Evolutionary conservation across 257 asterid species (phyloP), one percentile per base, ranked within the genome.

Genomic region (Pogostemon cablin): DNA sequence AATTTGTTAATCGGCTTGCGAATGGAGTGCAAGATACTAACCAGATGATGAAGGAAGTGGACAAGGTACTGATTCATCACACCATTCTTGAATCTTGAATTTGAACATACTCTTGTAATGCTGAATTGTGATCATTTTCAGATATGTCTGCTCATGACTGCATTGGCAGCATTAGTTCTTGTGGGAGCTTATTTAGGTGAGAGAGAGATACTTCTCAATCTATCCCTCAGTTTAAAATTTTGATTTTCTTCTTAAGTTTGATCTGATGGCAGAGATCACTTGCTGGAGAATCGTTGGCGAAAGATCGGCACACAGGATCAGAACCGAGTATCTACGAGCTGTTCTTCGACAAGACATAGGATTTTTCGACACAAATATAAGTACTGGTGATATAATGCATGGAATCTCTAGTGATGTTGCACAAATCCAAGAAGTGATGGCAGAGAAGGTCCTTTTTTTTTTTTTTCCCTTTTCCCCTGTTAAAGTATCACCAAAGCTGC

Each of bases 381-480:
- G 82, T 55, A 89, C 97, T 0, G 77, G 93, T 57, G 97, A 89
- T 70, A 82, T 91, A 25, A 91, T 91, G 97, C 97, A 91, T 72
- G 96, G 97, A 68, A 91, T 91, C 76, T 87, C 96, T 9, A 88
- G 95, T 53, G 97, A 91, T 65, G 97, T 91, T 54, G 96, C 96
- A 61, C 95, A 87, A 72, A 91, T 91, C 65, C 96, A 91, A 81
- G 97, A 89, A 87, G 93, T 91, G 46, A 88, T 89, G 95, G 89
- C 95, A 20, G 96, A 91, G 57, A 91, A 91, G 96, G 97, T 91
- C 68, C 1, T 25, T 25, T 25, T 25, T 25, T 25, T 25, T 25
- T 25, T 15, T 15, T 15, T 15, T 0, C 15, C 32, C 32, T 25
- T 25, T 25, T 1, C 32, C 32, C 32, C 32, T 6, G 9, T 65